Conservation (phyloP, 306 rosid genomes). For the Astragalus membranaceus region DNA sequence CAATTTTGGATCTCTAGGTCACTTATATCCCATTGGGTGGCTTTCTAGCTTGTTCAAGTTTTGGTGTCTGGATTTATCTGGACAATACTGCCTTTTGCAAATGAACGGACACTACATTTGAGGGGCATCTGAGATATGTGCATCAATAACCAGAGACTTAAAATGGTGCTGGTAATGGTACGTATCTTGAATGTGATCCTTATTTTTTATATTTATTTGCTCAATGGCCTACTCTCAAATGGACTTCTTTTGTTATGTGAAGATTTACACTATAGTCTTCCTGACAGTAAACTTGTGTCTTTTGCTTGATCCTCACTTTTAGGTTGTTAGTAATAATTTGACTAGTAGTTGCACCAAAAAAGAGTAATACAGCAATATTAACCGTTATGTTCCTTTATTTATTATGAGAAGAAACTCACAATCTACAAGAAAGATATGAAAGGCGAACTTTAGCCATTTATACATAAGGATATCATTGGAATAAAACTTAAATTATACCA, state of each 20-base stretch:
- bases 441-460: no score
- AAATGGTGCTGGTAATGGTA: slow-evolving; percentile 20
- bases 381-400: no score
- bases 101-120: neutral
- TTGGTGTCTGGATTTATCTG: slow-evolving; percentile 21
- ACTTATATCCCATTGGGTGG: slow-evolving; percentile 11
- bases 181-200: neutral
- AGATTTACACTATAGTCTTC: neutral
- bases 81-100: slow-evolving; percentile 3
- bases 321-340: neutral
- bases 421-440: no score
- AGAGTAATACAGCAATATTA: no score
- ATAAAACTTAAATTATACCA: no score
- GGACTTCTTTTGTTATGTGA: neutral
- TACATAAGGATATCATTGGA: no score
- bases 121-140: slow-evolving; percentile 13
- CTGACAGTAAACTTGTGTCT: neutral
- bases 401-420: no score
- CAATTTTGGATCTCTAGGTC: slow-evolving; percentile 20
- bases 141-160: slow-evolving; percentile 15
- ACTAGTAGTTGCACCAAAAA: no score
- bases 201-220: neutral
- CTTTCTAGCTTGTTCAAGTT: slow-evolving; percentile 21
- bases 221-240: neutral
- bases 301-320: neutral